Evolutionary conservation across 352 stramenopile species (phyloP), one percentile per base, ranked within the genome.

Genomic region (Pythium rishiriense): DNA sequence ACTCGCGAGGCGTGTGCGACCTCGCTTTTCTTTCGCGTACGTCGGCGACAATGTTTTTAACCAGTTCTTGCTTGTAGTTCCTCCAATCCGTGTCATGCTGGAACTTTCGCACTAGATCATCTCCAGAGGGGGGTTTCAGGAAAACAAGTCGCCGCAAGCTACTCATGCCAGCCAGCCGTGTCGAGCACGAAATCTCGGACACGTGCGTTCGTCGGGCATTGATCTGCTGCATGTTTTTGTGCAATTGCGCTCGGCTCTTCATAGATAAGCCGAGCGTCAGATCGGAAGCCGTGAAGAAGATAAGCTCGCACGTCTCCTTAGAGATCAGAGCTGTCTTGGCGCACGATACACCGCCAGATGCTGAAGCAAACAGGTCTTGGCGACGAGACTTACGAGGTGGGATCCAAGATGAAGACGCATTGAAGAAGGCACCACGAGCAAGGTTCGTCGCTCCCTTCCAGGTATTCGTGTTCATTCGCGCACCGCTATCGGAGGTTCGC

Each of bases 361-460:
- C 69, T 68, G n/a, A 54, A 47, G 24, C 55, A n/a, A 24, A 14
- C 28, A 28, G 35, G 24, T 63, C 58, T 12, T 59, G 56, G 7
- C 70, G 52, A 7, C 69, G 59, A 7, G 73, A 75, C 31, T 74
- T 52, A 15, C 70, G 70, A 24, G 67, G 68, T 11, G 78, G 78
- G 17, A 87, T 70, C 80, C 78, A 90, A 10, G 78, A 76, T 12
- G 78, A 85, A 6, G 74, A 81, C 26, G 75, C 75, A 47, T 73
- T 76, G 58, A 87, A 84, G 58, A 77, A 83, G 5, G 74, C 75
- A 1, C 78, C 80, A 22, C 78, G 73, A 3, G 31, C 15, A 15
- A 66, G 50, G 28, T 39, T 49, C 3, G 52, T 66, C 22, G 62
- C 58, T 29, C 21, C 42, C 1, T 21, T 25, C 37, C 7, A 42